Evolutionary conservation across 805 yeast species (phyloP).

Genomic region (Lipomyces anomalus): DNA sequence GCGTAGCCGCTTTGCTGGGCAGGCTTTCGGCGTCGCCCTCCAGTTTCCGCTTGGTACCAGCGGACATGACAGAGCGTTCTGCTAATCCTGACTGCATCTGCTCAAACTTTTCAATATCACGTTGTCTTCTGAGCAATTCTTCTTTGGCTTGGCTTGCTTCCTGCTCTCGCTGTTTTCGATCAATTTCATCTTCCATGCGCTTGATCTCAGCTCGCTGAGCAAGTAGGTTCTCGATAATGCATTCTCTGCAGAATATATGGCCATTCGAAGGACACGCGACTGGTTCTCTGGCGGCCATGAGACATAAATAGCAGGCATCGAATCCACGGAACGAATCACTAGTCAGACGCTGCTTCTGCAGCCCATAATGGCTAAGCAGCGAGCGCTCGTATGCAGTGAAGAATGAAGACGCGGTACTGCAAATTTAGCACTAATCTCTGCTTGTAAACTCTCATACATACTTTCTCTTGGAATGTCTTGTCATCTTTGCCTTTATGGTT

Average conservation of each 20-base stretch:
- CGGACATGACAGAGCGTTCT: neutral
- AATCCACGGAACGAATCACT: slow-evolving; percentile 21
- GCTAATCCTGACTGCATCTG: slow-evolving; percentile 11
- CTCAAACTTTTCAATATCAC: slow-evolving; percentile 15
- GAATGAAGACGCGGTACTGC: slow-evolving; percentile 19
- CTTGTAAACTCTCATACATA: slow-evolving; percentile 1
- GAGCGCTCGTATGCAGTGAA: slow-evolving; percentile 26
- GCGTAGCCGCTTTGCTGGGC: neutral
- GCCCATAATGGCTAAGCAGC: slow-evolving; percentile 20
- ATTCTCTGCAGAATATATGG: slow-evolving; percentile 23
- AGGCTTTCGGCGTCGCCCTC: slow-evolving; percentile 2
- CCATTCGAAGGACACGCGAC: slow-evolving; percentile 23
- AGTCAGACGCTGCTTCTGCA: slow-evolving; percentile 19
- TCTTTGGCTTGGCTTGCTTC: slow-evolving; percentile 1
- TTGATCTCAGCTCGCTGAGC: slow-evolving; percentile 20
- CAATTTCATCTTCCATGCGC: slow-evolving; percentile 8
- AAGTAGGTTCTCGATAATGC: slow-evolving; percentile 20
- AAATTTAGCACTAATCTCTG: neutral
- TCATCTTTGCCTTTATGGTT: slow-evolving; percentile 6
- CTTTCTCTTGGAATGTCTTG: slow-evolving; percentile 24
- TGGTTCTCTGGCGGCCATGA: slow-evolving; percentile 23
- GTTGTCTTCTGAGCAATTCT: slow-evolving; percentile 4
- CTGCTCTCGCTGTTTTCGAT: slow-evolving; percentile 6
- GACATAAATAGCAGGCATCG: slow-evolving; percentile 22
- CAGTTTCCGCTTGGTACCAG: slow-evolving; percentile 5